Evolutionary conservation across 2,329 filamentous ascomycete genomes (phyloP).

Genomic region (Juglanconis sp.): DNA sequence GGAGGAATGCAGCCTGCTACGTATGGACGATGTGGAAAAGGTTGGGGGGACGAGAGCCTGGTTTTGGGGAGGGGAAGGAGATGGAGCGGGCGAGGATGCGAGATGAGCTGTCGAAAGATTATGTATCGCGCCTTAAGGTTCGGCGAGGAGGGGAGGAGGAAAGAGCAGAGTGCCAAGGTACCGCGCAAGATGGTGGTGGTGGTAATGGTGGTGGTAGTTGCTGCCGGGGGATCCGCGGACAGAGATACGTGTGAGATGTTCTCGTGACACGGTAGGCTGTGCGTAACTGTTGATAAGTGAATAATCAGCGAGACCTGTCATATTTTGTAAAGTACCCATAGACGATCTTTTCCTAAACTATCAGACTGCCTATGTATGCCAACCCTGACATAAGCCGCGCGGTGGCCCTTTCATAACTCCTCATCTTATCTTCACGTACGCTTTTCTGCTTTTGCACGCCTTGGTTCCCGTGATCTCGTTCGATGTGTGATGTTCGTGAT

Average conservation of each 20-base stretch:
- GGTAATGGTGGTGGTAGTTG: not conserved
- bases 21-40: too few species aligned
- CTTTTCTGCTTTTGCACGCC: not conserved
- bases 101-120: too few species aligned
- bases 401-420: not conserved
- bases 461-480: not conserved
- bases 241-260: not conserved
- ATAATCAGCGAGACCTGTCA: not conserved
- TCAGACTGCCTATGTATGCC: not conserved
- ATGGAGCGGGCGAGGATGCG: too few species aligned
- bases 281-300: not conserved
- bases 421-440: not conserved
- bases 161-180: too few species aligned
- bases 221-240: not conserved
- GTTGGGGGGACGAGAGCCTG: too few species aligned
- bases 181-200: too few species aligned
- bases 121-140: too few species aligned
- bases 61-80: too few species aligned
- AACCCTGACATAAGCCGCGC: not conserved
- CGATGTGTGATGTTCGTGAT: not conserved
- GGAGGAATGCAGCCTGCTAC: too few species aligned
- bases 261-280: not conserved
- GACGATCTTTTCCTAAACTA: not conserved
- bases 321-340: not conserved
- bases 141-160: too few species aligned